Conservation (phyloP, 2,329 filamentous ascomycete species). For the Clathrospora elynae region DNA sequence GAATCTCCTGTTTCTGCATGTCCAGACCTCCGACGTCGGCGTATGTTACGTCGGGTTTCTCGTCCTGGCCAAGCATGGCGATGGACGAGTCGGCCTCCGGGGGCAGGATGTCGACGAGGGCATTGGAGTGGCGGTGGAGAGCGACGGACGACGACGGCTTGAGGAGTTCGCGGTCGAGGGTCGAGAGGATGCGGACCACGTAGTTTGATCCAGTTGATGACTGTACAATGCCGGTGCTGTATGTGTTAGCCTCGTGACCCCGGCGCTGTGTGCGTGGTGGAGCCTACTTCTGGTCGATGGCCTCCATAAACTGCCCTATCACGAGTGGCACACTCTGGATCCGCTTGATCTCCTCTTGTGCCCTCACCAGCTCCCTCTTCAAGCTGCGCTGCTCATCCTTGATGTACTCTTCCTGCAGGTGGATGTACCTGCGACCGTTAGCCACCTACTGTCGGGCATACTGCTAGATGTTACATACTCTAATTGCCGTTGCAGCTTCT, state of each 20-base stretch:
- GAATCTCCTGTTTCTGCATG: slow-evolving; percentile 99
- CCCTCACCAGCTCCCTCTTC: slow-evolving; percentile 94
- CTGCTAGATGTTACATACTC: slow-evolving; percentile 66
- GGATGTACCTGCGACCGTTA: slow-evolving; percentile 72
- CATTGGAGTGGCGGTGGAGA: slow-evolving; percentile 96
- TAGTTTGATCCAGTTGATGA: slow-evolving; percentile 99
- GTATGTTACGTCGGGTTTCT: slow-evolving; percentile 98
- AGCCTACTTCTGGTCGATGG: slow-evolving; percentile 94
- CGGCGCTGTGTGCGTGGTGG: slow-evolving; percentile 1
- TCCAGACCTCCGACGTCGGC: slow-evolving; percentile 96
- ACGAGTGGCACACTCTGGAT: slow-evolving; percentile 98
- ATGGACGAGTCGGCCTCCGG: slow-evolving; percentile 98
- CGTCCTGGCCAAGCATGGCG: slow-evolving; percentile 93
- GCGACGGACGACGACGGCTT: slow-evolving; percentile 98
- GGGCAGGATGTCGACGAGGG: slow-evolving; percentile 97
- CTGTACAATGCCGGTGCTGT: slow-evolving; percentile 94
- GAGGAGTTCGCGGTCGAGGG: slow-evolving; percentile 94
- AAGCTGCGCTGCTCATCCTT: slow-evolving; percentile 99
- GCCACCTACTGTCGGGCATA: slow-evolving; percentile 19
- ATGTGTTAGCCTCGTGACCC: slow-evolving; percentile 20
- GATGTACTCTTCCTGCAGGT: slow-evolving; percentile 99
- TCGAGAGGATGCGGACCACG: slow-evolving; percentile 96
- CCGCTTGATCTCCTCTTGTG: slow-evolving; percentile 98
- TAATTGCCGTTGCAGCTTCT: slow-evolving; percentile 94
- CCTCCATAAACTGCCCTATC: slow-evolving; percentile 99